These are phyloP conservation scores for Fusarium proliferatum DNA, from an alignment of 2,329 filamentous ascomycete genomes.

Conservation along the genomic window DNA sequence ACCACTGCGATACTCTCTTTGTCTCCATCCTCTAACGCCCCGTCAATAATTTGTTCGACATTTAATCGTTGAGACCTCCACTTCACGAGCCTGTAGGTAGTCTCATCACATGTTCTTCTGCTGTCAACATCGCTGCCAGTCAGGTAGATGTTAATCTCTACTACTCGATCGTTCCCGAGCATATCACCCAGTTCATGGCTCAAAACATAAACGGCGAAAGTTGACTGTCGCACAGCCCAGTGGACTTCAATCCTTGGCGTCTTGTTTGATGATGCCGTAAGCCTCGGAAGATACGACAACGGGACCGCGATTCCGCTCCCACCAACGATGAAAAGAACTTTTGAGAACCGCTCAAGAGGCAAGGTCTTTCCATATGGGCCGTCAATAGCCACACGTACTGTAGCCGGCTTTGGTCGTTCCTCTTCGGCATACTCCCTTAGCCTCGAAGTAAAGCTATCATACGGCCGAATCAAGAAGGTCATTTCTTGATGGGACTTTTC, in stretches of 20 bases:
- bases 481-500: constrained; percentile 34
- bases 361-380: constrained; percentile 8
- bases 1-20: constrained; percentile 2
- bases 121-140: neutral
- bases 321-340: constrained; percentile 12
- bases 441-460: constrained; percentile 55
- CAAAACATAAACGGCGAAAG: neutral
- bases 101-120: neutral
- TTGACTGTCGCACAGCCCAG: constrained; percentile 13
- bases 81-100: neutral
- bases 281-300: neutral
- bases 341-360: neutral
- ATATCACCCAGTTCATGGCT: neutral
- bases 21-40: neutral
- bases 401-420: neutral
- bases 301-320: constrained; percentile 13
- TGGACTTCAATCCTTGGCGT: neutral
- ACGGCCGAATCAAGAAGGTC: constrained; percentile 58
- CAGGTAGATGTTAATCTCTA: neutral
- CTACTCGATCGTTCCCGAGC: neutral
- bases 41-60: neutral
- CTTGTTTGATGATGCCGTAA: rapidly evolving
- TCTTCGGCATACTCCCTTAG: neutral
- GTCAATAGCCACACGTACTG: neutral
- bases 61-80: neutral